These are phyloP conservation scores for Trichoderma endophyticum DNA, from an alignment of 2,329 filamentous ascomycete species.

Conservation along the genomic window DNA sequence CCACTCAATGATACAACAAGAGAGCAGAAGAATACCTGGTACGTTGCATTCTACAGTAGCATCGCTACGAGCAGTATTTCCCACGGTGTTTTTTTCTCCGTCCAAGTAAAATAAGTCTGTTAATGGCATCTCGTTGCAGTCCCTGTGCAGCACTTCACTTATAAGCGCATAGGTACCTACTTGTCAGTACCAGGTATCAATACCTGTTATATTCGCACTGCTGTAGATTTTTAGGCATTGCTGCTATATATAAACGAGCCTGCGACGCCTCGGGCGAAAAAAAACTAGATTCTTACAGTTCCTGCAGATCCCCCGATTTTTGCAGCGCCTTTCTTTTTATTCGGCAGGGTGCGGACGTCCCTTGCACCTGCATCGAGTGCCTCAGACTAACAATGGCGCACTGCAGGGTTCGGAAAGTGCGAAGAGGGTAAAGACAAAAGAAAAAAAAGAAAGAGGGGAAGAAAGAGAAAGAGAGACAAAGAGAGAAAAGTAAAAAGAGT, in stretches of 20 bases:
- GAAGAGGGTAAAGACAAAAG: neutral
- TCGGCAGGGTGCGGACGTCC: neutral
- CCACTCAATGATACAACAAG: neutral
- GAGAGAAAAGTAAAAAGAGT: neutral
- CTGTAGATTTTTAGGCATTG: neutral
- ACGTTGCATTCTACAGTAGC: neutral
- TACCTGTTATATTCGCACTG: neutral
- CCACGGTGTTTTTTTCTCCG: neutral
- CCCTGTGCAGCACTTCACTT: neutral
- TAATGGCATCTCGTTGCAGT: neutral
- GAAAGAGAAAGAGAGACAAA: neutral
- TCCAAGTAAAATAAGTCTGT: neutral
- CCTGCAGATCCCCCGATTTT: conserved; percentile 8
- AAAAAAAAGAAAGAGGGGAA: neutral
- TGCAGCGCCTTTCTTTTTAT: neutral
- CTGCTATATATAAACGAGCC: neutral
- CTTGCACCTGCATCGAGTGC: neutral
- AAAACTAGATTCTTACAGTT: conserved; percentile 8
- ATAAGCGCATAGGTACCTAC: neutral
- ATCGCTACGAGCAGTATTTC: neutral
- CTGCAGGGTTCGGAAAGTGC: conserved; percentile 2
- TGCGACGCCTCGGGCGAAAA: neutral
- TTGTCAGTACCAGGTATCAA: neutral
- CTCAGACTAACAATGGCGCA: neutral
- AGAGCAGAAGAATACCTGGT: neutral